Base-by-base conservation (phyloP, 495 filamentous ascomycete genomes). In the Trichocladium antarcticum region DNA sequence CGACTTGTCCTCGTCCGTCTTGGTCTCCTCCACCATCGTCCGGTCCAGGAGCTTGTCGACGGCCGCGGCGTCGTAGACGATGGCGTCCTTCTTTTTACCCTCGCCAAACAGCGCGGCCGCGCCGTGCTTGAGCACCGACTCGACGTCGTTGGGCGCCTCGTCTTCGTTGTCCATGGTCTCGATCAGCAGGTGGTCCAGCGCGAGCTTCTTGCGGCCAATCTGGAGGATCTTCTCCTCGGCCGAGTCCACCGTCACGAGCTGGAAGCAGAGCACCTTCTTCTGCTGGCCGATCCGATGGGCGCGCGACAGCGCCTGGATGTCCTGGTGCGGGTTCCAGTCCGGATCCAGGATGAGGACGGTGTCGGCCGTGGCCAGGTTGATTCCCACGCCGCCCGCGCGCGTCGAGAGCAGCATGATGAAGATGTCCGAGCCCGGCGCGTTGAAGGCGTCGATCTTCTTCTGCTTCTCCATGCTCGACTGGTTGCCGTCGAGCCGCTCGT, bases 291-390 rank as follows among this genome's bases (percentile, higher is more conserved):
- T 96, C 27, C 92, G 80, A 64, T 99, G 92, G 19, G 90, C 93
- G 51, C 92, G 82, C 7, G 88, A 94, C 5, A 97, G 68, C 0
- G 92, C 92, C 65, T 99, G 92, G 53, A 97, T 87, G 59, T 99
- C 92, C 62, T 97, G 92, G 57, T 97, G 92, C 0, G 92, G 92
- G 55, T 99, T 99, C 70, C 95, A 97, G 58, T 99, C 92, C 0
- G 92, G 93, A 59, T 99, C 92, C 55, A 96, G 81, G 41, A 99
- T 95, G 45, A 99, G 96, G 52, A 99, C 92, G 0, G 93, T 99
- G 58, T 99, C 92, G 3, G 92, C 92, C 24, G 87, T 94, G 0
- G 93, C 92, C 39, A 99, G 77, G 58, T 99, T 99, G 69, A 99
- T 99, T 14, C 92, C 92, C 1, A 97, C 90, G 42, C 92, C 92